Evolutionary conservation across 2,329 filamentous ascomycete species (phyloP).

Genomic region (Fusarium xylarioides): DNA sequence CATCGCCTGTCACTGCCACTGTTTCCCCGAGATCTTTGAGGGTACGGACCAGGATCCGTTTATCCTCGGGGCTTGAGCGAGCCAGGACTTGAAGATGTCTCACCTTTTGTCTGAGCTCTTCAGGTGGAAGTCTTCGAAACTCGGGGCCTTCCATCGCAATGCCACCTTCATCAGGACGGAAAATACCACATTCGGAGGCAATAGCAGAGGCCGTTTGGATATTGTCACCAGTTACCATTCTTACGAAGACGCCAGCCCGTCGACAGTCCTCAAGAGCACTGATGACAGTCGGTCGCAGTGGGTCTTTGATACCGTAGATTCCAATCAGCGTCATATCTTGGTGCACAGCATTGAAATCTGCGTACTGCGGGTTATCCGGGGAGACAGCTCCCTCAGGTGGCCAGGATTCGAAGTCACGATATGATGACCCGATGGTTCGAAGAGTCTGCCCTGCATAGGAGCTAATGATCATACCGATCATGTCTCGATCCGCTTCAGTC

Average conservation of each 20-base stretch:
- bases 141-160: conserved; percentile 65
- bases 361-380: conserved; percentile 62
- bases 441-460: conserved; percentile 72
- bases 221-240: conserved; percentile 68
- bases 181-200: conserved; percentile 55
- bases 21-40: conserved; percentile 71
- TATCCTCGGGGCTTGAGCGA: conserved; percentile 73
- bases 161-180: conserved; percentile 66
- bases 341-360: conserved; percentile 64
- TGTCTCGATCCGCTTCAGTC: conserved; percentile 61
- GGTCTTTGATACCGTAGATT: conserved; percentile 73
- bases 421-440: conserved; percentile 77
- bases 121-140: conserved; percentile 66
- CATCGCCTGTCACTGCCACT: conserved; percentile 68
- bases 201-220: conserved; percentile 56
- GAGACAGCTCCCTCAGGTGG: conserved; percentile 73
- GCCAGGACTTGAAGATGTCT: conserved; percentile 71
- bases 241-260: conserved; percentile 71
- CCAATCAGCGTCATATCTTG: conserved; percentile 52
- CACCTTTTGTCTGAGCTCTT: conserved; percentile 62
- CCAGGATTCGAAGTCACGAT: conserved; percentile 77
- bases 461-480: conserved; percentile 63
- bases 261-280: conserved; percentile 71
- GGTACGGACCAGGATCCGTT: conserved; percentile 68
- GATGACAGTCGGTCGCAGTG: conserved; percentile 68